phyloP scores from a whole-genome alignment of 2,329 filamentous ascomycete genomes.

The Mycocentrospora acerina region DNA sequence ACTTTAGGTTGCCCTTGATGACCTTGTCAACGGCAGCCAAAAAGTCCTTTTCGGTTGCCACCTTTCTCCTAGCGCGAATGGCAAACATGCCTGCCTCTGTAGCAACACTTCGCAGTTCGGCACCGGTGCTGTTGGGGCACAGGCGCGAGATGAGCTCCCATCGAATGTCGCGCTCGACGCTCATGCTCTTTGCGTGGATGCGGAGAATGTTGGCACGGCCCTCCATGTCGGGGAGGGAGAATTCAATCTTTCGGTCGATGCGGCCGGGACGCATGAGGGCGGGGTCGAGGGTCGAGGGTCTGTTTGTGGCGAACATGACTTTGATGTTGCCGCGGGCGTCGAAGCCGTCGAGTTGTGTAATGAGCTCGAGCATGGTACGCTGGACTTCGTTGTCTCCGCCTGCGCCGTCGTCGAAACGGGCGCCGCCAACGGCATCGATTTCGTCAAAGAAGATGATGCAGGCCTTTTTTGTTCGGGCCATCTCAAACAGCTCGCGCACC shows the following conservation, averaged over 20 bases:
- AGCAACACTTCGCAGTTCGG: constrained; percentile 92
- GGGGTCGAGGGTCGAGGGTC: constrained; percentile 93
- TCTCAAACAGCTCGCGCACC: constrained; percentile 98
- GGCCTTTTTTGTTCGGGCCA: constrained; percentile 98
- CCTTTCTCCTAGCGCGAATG: constrained; percentile 91
- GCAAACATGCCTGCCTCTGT: constrained; percentile 99
- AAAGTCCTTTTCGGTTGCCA: constrained; percentile 98
- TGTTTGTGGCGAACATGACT: constrained; percentile 98
- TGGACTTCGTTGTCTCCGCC: constrained; percentile 98
- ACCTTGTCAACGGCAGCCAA: constrained; percentile 98
- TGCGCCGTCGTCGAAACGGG: constrained; percentile 93
- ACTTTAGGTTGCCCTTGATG: constrained; percentile 98
- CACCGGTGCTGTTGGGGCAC: constrained; percentile 96
- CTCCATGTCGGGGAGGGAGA: constrained; percentile 94
- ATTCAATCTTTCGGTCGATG: constrained; percentile 99
- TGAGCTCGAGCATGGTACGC: constrained; percentile 95
- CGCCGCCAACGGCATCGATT: constrained; percentile 93
- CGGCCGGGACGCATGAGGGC: constrained; percentile 94
- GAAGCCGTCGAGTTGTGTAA: constrained; percentile 95
- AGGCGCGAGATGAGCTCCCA: constrained; percentile 98
- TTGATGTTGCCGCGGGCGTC: constrained; percentile 98
- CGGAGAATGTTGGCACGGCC: constrained; percentile 95
- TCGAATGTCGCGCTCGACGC: constrained; percentile 95
- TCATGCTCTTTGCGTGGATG: constrained; percentile 99
- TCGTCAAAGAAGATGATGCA: constrained; percentile 99